Evolutionary conservation across 2,329 filamentous ascomycete genomes (phyloP).

Genomic region (Stagonosporopsis vannaccii): DNA sequence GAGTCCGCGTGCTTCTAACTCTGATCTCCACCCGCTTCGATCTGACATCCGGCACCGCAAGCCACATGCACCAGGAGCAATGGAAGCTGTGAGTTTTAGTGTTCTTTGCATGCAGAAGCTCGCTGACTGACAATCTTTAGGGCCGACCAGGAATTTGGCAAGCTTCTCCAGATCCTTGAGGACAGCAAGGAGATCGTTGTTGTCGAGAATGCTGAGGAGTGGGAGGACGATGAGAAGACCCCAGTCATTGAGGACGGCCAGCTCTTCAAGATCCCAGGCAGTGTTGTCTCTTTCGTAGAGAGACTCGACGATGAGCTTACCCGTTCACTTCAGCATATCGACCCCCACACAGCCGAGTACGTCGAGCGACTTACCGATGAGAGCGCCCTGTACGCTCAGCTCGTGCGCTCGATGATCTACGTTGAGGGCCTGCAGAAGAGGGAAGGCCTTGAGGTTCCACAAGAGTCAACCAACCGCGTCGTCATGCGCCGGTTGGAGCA

Average conservation of each 20-base stretch:
- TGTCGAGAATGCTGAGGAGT: slow-evolving; percentile 91
- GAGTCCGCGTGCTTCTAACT: slow-evolving; percentile 88
- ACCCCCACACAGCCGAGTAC: slow-evolving; percentile 98
- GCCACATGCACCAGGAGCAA: slow-evolving; percentile 92
- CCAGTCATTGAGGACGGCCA: slow-evolving; percentile 76
- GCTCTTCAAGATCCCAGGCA: slow-evolving; percentile 90
- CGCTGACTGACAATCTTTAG: slow-evolving; percentile 33
- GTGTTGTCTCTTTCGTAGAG: slow-evolving; percentile 92
- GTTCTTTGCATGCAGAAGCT: not conserved
- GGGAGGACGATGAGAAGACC: slow-evolving; percentile 97
- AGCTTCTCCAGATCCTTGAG: slow-evolving; percentile 80
- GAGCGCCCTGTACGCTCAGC: slow-evolving; percentile 86
- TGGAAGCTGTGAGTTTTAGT: slow-evolving; percentile 74
- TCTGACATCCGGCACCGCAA: slow-evolving; percentile 77
- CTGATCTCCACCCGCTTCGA: slow-evolving; percentile 95
- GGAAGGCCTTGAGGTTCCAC: slow-evolving; percentile 72
- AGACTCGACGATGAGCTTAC: slow-evolving; percentile 96
- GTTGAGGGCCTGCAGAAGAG: slow-evolving; percentile 81
- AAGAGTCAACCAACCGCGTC: slow-evolving; percentile 90
- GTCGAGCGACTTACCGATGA: slow-evolving; percentile 95
- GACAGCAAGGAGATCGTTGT: slow-evolving; percentile 82
- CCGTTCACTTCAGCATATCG: slow-evolving; percentile 94
- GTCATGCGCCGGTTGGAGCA: slow-evolving; percentile 95
- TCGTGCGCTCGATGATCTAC: slow-evolving; percentile 88
- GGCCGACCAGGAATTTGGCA: slow-evolving; percentile 84